Base-by-base conservation (phyloP, 192 early-diverging fungal genomes). In the Glomus cerebriforme region DNA sequence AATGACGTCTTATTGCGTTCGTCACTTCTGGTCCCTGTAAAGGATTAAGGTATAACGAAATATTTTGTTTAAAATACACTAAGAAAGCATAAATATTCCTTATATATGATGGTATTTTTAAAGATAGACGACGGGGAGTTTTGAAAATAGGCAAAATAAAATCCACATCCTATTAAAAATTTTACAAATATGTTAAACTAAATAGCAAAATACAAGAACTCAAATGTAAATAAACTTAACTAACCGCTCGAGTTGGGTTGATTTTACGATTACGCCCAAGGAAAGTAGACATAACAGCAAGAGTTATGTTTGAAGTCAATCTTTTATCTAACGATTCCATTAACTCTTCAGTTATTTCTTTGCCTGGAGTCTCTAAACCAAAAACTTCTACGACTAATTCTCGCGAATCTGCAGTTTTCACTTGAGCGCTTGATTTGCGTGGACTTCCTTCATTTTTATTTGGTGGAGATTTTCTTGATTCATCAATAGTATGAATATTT, bases 81-180 rank as follows among this genome's bases (percentile, higher is more conserved):
- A 95, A 79, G 49, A 93, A 93, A 1, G 91, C 82, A 73, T 83
- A 86, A 22, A 87, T 87, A 47, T 88, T 88, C 29, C 84, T 81
- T 17, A 95, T 82, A 26, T 86, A 78, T 19, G 64, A 39, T 7
- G 92, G 91, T 59, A 94, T 82, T 22, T 80, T 69, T 45, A 93
- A 76, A 3, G 71, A 81, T 72, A 83, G 79, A 3, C 81, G 66
- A 39, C 80, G 79, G 12, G 88, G 85, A 5, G 81, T 24, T 73
- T 87, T 83, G n/a, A 88, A 82, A 31, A 89, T 81, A 0, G 93
- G 93, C 0, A 95, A 79, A 69, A 94, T 92, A 75, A 96, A 95
- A 39, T 94, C 93, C 22, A 93, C 85, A 83, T 96, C 95, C 88
- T 90, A 83, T 39, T 29, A 24, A 34, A 24, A 69, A 68, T 24